Percentiles rank a stretch among this genome's conserved stretches.
These are phyloP conservation scores for Globisporangium uncinulatum DNA, from an alignment of 352 stramenopile species.

Conservation along the genomic window DNA sequence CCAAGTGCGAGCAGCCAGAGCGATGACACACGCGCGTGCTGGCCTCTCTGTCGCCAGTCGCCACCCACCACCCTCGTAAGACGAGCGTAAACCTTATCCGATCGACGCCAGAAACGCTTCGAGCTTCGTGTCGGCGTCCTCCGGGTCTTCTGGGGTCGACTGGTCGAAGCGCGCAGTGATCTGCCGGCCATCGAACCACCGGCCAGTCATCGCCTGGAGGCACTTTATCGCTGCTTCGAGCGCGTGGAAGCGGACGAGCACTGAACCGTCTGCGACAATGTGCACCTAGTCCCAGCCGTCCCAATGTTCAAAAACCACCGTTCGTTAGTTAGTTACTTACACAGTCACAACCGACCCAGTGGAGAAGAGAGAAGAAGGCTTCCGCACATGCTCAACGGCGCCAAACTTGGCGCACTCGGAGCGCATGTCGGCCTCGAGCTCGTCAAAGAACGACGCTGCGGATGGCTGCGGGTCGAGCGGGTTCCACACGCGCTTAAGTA, in stretches of 20 bases:
- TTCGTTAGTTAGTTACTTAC: too few species aligned
- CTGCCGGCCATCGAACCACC: constrained; percentile 74
- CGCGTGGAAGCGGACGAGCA: constrained; percentile 53
- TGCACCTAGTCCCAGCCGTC: constrained; percentile 29
- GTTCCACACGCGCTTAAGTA: constrained; percentile 64
- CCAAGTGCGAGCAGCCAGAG: constrained; percentile 4
- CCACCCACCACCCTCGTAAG: neutral
- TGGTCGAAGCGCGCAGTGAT: constrained; percentile 61
- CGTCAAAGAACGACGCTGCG: constrained; percentile 49
- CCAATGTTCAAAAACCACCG: too few species aligned
- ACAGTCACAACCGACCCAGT: neutral
- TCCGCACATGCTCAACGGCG: constrained; percentile 39
- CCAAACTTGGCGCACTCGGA: constrained; percentile 69
- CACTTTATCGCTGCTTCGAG: constrained; percentile 60
- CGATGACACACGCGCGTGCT: neutral
- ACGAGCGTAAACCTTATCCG: constrained; percentile 17
- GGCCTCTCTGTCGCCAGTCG: neutral
- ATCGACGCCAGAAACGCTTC: constrained; percentile 76
- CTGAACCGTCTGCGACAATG: constrained; percentile 52
- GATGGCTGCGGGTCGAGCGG: constrained; percentile 38
- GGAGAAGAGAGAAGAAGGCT: neutral
- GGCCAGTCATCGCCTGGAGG: constrained; percentile 66
- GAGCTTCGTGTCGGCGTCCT: constrained; percentile 63
- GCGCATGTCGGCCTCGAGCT: constrained; percentile 78
- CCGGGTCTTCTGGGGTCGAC: constrained; percentile 41